A percentile compares a stretch with the other conserved stretches of the same genome.
Evolutionary conservation across 768 basidiomycete species (phyloP).

Genomic region (Fomitopsis serialis): DNA sequence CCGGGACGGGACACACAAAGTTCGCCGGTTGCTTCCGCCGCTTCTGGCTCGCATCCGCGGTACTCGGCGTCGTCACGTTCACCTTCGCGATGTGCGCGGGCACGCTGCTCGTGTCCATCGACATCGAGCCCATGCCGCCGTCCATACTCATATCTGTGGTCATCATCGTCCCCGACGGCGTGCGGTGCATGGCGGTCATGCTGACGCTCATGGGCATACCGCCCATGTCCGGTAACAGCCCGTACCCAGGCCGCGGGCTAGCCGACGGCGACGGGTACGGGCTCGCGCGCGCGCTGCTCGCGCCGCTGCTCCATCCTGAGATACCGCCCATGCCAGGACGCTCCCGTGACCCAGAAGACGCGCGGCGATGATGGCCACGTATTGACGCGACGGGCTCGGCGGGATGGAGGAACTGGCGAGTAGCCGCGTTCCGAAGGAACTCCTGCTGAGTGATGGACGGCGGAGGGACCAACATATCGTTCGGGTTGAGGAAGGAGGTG

Average conservation of each 20-base stretch:
- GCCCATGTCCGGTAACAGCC: slow-evolving; percentile 34
- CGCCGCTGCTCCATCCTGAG: slow-evolving; percentile 16
- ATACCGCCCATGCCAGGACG: slow-evolving; percentile 12
- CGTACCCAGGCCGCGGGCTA: slow-evolving; percentile 49
- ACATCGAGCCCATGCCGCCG: slow-evolving; percentile 10
- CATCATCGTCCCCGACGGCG: slow-evolving; percentile 4
- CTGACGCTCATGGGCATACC: slow-evolving; percentile 10
- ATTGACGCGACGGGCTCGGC: slow-evolving; percentile 30
- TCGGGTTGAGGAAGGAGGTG: slow-evolving; percentile 15
- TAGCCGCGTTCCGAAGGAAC: slow-evolving; percentile 25
- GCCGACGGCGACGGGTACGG: slow-evolving; percentile 70
- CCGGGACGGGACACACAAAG: slow-evolving; percentile 88
- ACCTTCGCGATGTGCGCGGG: slow-evolving; percentile 41
- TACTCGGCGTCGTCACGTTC: slow-evolving; percentile 89
- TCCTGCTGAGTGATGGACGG: slow-evolving; percentile 34
- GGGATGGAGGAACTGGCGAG: slow-evolving; percentile 37
- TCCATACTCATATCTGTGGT: slow-evolving; percentile 11
- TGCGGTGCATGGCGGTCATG: slow-evolving; percentile 12
- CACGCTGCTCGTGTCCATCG: slow-evolving; percentile 13
- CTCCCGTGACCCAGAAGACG: slow-evolving; percentile 29
- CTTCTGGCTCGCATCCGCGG: slow-evolving; percentile 80
- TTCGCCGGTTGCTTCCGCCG: slow-evolving; percentile 85
- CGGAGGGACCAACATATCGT: slow-evolving; percentile 19
- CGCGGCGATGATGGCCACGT: slow-evolving; percentile 37
- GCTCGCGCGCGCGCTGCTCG: slow-evolving; percentile 35